Evolutionary conservation across 345 rosid genomes (phyloP).

Genomic region (Eucalyptus regnans): DNA sequence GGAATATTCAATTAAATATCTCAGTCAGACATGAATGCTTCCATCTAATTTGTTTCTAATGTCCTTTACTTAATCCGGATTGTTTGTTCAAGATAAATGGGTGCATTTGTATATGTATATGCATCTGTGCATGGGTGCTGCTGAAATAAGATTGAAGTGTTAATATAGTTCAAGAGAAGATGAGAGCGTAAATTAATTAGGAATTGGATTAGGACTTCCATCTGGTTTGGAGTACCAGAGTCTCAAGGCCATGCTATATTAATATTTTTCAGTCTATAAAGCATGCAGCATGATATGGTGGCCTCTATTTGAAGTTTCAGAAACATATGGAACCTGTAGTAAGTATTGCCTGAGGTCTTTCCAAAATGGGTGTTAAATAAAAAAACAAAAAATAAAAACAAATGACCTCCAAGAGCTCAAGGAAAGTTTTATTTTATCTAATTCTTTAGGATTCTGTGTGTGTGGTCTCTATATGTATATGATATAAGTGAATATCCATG

Average conservation of each 20-base stretch:
- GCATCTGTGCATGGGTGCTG: neutral
- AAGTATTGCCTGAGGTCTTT: neutral
- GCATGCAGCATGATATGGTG: neutral
- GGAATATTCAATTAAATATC: neutral
- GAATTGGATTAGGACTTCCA: neutral
- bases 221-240: neutral
- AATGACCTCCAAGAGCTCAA: neutral
- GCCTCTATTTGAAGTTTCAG: neutral
- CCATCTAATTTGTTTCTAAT: neutral
- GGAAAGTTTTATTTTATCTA: neutral
- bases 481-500: neutral
- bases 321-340: neutral
- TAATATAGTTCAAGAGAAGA: neutral
- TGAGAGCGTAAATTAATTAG: neutral
- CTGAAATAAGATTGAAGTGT: neutral
- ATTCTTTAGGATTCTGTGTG: neutral
- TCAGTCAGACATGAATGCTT: neutral
- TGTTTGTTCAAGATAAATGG: neutral
- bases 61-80: neutral
- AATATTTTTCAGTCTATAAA: neutral
- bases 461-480: neutral
- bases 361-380: neutral
- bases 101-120: neutral
- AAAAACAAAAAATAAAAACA: neutral
- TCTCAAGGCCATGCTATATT: neutral